phyloP scores from a whole-genome alignment of 768 basidiomycete genomes.

The Trametes gibbosa region DNA sequence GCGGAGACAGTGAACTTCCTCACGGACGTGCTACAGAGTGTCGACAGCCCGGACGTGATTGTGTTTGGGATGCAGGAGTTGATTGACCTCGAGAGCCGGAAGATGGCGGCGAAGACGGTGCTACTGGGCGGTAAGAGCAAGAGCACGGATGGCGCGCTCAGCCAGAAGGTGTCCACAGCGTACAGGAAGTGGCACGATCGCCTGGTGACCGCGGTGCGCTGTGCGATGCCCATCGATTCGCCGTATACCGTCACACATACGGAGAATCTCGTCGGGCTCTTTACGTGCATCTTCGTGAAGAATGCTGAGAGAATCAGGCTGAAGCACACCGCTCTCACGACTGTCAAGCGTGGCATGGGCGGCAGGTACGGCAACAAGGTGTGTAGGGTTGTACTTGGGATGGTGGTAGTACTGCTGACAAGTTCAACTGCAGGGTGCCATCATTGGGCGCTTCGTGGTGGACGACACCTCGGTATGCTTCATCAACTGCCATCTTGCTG shows the following conservation, averaged over 20 bases:
- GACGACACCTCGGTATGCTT: conserved; percentile 94
- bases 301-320: conserved; percentile 56
- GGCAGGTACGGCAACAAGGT: conserved; percentile 97
- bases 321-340: conserved; percentile 70
- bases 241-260: conserved; percentile 81
- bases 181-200: conserved; percentile 91
- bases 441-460: conserved; percentile 84
- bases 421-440: conserved; percentile 62
- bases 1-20: conserved; percentile 77
- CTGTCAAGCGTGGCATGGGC: conserved; percentile 89
- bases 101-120: conserved; percentile 90
- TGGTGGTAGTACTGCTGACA: not conserved
- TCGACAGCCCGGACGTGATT: conserved; percentile 82
- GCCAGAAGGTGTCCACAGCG: conserved; percentile 81
- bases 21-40: conserved; percentile 68
- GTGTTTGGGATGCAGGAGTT: conserved; percentile 95
- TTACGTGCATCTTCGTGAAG: conserved; percentile 76
- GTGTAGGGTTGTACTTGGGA: conserved; percentile 14
- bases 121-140: conserved; percentile 74
- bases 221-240: conserved; percentile 68
- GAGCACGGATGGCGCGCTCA: conserved; percentile 54
- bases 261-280: conserved; percentile 88
- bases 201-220: conserved; percentile 66
- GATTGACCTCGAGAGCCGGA: conserved; percentile 91
- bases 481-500: conserved; percentile 97